Percentiles rank a stretch among this genome's conserved stretches.
phyloP scores from a whole-genome alignment of 345 rosid genomes.

The Leavenworthia alabamica region DNA sequence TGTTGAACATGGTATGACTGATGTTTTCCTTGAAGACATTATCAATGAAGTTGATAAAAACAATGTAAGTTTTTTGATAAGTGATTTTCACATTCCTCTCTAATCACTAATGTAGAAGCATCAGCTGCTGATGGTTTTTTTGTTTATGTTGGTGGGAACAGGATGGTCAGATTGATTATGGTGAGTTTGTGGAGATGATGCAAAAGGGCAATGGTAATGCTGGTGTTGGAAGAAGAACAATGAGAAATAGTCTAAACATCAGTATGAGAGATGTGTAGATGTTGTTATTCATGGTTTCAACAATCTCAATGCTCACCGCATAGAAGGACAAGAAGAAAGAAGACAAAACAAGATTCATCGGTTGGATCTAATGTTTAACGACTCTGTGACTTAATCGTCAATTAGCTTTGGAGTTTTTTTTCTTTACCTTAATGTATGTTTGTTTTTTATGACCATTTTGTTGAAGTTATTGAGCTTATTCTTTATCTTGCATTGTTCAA shows the following conservation, averaged over 20 bases:
- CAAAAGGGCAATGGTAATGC: constrained; percentile 89
- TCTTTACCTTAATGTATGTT: neutral
- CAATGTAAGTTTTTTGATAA: constrained; percentile 50
- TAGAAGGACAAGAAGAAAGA: constrained; percentile 1
- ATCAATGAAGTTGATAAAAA: constrained; percentile 96
- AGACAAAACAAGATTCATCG: neutral
- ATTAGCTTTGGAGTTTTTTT: constrained; percentile 1
- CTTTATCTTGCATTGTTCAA: neutral
- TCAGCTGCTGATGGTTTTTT: neutral
- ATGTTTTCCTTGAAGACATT: constrained; percentile 84
- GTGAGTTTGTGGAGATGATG: no score
- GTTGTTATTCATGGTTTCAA: neutral
- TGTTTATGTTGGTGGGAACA: constrained; percentile 20
- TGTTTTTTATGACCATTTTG: constrained; percentile 16
- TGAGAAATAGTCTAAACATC: constrained; percentile 91
- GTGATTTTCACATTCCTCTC: neutral
- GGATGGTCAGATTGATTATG: constrained; percentile 96
- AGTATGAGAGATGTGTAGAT: constrained; percentile 74
- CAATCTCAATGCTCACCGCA: constrained; percentile 2
- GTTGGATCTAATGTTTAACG: constrained; percentile 17
- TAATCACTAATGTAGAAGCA: neutral
- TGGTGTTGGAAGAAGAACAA: constrained; percentile 93
- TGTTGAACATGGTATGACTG: constrained; percentile 86
- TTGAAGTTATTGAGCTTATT: constrained; percentile 25
- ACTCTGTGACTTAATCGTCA: constrained; percentile 2